These are phyloP conservation scores for Candida sakaeoensis DNA, from an alignment of 805 yeast genomes.

Conservation along the genomic window DNA sequence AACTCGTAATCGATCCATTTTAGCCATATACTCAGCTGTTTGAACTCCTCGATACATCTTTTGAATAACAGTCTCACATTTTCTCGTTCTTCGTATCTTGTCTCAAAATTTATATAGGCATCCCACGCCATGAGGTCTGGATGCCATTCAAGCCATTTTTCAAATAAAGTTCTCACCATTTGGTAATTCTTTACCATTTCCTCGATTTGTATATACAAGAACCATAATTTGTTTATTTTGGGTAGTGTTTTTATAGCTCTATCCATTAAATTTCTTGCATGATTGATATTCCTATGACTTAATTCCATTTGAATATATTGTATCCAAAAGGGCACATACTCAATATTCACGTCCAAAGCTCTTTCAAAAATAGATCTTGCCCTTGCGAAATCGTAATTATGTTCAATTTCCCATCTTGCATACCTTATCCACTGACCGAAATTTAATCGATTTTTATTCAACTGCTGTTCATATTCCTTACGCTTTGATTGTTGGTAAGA, in stretches of 20 bases:
- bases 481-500: slow-evolving; percentile 76
- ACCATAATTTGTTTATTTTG: slow-evolving; percentile 83
- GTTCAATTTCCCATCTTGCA: slow-evolving; percentile 78
- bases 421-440: slow-evolving; percentile 88
- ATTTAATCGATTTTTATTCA: slow-evolving; percentile 78
- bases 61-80: slow-evolving; percentile 58
- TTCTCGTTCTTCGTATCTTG: slow-evolving; percentile 53
- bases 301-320: slow-evolving; percentile 79
- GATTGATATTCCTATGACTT: slow-evolving; percentile 68
- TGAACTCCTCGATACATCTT: slow-evolving; percentile 40
- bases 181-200: slow-evolving; percentile 65
- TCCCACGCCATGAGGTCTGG: slow-evolving; percentile 71
- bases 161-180: slow-evolving; percentile 63
- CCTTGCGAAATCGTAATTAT: slow-evolving; percentile 68
- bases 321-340: slow-evolving; percentile 81
- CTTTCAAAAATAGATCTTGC: slow-evolving; percentile 88
- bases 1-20: slow-evolving; percentile 74
- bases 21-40: slow-evolving; percentile 56
- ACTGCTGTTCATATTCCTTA: slow-evolving; percentile 79
- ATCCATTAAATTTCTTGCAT: slow-evolving; percentile 82
- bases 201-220: slow-evolving; percentile 73
- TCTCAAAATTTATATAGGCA: slow-evolving; percentile 69
- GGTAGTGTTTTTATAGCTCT: slow-evolving; percentile 75
- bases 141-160: slow-evolving; percentile 78
- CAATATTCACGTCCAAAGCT: slow-evolving; percentile 71